Evolutionary conservation across 2,329 filamentous ascomycete species (phyloP), one percentile per base, ranked within the genome.

Genomic region (Rhinocladiella similis): DNA sequence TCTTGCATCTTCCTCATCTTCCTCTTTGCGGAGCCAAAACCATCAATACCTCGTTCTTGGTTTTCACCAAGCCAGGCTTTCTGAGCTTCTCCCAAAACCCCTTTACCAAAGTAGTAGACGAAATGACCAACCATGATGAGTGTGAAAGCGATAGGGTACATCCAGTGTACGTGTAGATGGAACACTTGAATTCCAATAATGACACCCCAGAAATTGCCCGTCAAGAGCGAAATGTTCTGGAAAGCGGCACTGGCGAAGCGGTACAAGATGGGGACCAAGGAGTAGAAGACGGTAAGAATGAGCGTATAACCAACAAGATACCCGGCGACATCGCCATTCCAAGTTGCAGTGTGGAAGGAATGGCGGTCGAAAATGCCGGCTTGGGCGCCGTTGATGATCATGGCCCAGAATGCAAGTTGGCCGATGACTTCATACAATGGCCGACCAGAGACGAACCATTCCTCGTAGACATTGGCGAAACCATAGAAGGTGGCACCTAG

Each of bases 71-170:
- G 77, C 94, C 94, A 99, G 16, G 94, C 94, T 82, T 99, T 99
- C 79, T 87, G 85, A 51, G 89, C 86, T 73, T 97, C 94, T 29
- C 91, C 93, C 49, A 97, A 75, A 54, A 90, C 82, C 69, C 85
- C 88, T 55, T 91, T 90, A 1, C 89, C 86, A 35, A 96, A 76
- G 73, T 96, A 97, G 75, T 99, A 99, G 45, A 91, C 80, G 47
- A 92, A 79, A 66, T 96, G 83, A 1, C 94, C 93, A 25, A 92
- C 52, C 64, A 99, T 85, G 72, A 99, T 97, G 64, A 92, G 80
- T 9, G 96, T 90, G 72, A 99, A 99, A 12, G 94, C 93, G 69
- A 97, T 89, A 4, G 94, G 93, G 75, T 99, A 99, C 75, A 97
- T 81, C 80, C 84, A 96, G 75, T 96, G 89, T 56, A 99, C 84